Conservation (phyloP, 73 alveolate species). For the Paramecium bursaria region DNA sequence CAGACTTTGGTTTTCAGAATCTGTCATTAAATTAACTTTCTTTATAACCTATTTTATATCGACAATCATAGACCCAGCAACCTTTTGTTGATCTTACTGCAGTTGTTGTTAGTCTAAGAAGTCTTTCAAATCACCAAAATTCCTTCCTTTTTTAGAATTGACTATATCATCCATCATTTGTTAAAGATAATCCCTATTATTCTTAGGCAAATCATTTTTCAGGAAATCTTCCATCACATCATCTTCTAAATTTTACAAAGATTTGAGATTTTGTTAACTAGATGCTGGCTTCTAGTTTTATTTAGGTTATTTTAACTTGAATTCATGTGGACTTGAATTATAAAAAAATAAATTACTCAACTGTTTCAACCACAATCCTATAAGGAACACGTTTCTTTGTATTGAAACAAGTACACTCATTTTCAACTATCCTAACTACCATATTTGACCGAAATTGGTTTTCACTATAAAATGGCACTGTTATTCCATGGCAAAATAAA, state of each 20-base stretch:
- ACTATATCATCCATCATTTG: conserved; percentile 34
- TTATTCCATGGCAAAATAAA: conserved; percentile 42
- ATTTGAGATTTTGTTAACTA: background rate
- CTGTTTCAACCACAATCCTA: conserved; percentile 73
- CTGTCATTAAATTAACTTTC: no score
- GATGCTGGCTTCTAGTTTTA: background rate
- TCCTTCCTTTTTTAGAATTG: conserved; percentile 4
- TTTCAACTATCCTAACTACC: conserved; percentile 82
- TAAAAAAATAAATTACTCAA: conserved; percentile 42
- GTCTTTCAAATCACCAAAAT: conserved; percentile 25
- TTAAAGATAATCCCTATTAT: background rate
- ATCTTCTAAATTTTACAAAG: conserved; percentile 21
- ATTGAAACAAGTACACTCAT: conserved; percentile 85
- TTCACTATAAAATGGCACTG: conserved; percentile 25
- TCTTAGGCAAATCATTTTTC: background rate
- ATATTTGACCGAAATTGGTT: conserved; percentile 22
- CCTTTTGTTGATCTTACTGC: no score
- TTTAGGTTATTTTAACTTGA: conserved; percentile 6
- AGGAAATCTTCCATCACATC: conserved; percentile 43
- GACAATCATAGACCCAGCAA: no score
- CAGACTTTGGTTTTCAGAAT: no score
- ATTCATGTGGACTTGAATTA: conserved; percentile 22
- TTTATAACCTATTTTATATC: no score
- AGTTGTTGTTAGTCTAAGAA: no score
- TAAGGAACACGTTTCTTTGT: conserved; percentile 93